These are phyloP conservation scores for Cornus suecica DNA, from an alignment of 148 eudicot species.

Conservation along the genomic window DNA sequence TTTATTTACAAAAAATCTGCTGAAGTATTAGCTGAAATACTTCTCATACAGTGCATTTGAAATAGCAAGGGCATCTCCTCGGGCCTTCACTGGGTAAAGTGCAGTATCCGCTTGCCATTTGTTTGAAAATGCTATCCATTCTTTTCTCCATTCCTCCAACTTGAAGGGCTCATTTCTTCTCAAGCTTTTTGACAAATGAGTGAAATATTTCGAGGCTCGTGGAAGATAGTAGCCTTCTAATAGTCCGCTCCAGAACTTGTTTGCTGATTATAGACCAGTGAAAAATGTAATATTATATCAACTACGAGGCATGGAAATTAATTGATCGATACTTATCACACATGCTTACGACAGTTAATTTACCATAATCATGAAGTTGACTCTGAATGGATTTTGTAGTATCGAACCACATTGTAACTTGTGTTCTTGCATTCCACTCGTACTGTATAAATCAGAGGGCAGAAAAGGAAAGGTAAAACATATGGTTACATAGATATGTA, in stretches of 20 bases:
- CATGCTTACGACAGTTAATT: slow-evolving; percentile 6
- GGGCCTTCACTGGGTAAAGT: slow-evolving; percentile 60
- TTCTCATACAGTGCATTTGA: slow-evolving; percentile 51
- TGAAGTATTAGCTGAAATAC: slow-evolving; percentile 38
- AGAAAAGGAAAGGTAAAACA: background rate
- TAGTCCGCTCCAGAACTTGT: slow-evolving; percentile 97
- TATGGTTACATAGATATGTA: too few species aligned
- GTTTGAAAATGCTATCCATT: slow-evolving; percentile 83
- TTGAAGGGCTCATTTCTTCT: slow-evolving; percentile 45
- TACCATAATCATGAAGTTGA: slow-evolving; percentile 97
- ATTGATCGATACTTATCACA: background rate
- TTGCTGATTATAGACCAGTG: slow-evolving; percentile 43
- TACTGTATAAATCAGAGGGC: slow-evolving; percentile 40
- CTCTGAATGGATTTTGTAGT: slow-evolving; percentile 63
- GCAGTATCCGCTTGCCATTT: slow-evolving; percentile 72
- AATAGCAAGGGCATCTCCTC: slow-evolving; percentile 64
- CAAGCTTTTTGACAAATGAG: slow-evolving; percentile 49
- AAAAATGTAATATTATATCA: background rate
- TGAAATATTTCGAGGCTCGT: slow-evolving; percentile 77
- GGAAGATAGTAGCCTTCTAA: slow-evolving; percentile 83
- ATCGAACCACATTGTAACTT: slow-evolving; percentile 97
- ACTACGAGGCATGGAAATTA: background rate
- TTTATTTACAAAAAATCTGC: background rate
- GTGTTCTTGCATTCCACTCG: slow-evolving; percentile 98
- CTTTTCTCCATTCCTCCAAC: slow-evolving; percentile 79